Conservation (phyloP, 306 rosid genomes). For the Pyrus bretschneideri region DNA sequence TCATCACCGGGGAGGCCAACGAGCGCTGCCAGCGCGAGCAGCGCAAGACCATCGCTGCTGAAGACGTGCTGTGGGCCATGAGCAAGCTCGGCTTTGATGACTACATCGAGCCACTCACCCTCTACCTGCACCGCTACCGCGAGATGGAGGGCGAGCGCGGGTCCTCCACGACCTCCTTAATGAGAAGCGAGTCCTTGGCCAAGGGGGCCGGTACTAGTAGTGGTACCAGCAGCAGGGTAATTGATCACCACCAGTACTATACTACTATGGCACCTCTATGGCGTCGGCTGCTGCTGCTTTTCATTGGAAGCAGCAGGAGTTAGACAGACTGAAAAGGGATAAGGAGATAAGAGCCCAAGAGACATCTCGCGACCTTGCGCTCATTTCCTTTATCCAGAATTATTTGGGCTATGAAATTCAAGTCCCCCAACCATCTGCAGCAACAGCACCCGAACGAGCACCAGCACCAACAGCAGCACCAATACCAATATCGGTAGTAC, state of each 20-base stretch:
- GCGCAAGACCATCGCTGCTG: slow-evolving; percentile 76
- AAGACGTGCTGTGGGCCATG: slow-evolving; percentile 92
- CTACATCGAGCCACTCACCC: slow-evolving; percentile 61
- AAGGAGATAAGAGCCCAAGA: slow-evolving; percentile 63
- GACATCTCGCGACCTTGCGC: slow-evolving; percentile 54
- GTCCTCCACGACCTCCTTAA: slow-evolving; percentile 11
- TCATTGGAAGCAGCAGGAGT: slow-evolving; percentile 46
- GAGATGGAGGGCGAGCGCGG: slow-evolving; percentile 69
- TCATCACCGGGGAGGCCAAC: slow-evolving; percentile 82
- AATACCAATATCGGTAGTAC: neutral
- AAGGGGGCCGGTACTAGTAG: neutral
- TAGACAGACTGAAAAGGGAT: slow-evolving; percentile 51
- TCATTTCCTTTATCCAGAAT: slow-evolving; percentile 56
- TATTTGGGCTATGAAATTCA: slow-evolving; percentile 42
- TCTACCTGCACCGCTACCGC: slow-evolving; percentile 72
- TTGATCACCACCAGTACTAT: slow-evolving; percentile 5
- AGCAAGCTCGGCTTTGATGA: slow-evolving; percentile 81
- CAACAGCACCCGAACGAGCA: neutral
- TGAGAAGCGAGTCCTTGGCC: slow-evolving; percentile 43
- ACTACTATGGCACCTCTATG: slow-evolving; percentile 20
- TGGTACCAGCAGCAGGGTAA: neutral
- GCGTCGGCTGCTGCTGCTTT: slow-evolving; percentile 13
- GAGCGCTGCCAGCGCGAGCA: slow-evolving; percentile 87
- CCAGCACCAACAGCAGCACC: neutral
- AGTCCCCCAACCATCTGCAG: slow-evolving; percentile 32